phyloP scores from a whole-genome alignment of 2,329 filamentous ascomycete species.

The Alternaria metachromatica region DNA sequence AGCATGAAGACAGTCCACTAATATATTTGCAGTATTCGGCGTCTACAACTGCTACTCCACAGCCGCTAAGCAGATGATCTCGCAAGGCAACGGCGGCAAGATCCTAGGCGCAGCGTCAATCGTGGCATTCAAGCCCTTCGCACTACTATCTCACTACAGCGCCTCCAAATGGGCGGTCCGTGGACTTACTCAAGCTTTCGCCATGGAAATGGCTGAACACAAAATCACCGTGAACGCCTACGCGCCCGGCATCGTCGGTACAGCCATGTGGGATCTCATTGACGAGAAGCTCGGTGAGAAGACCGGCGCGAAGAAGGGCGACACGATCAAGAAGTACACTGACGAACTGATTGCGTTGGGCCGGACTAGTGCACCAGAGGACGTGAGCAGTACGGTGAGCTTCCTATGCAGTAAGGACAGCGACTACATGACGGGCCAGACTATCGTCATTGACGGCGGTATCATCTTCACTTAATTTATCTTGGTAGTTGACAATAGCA shows the following conservation, averaged over 20 bases:
- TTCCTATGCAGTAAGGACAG: slow-evolving; percentile 66
- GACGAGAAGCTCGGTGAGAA: slow-evolving; percentile 65
- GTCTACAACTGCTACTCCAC: slow-evolving; percentile 69
- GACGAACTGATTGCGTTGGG: slow-evolving; percentile 63
- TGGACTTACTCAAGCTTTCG: slow-evolving; percentile 70
- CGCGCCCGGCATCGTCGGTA: slow-evolving; percentile 71
- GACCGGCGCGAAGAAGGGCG: slow-evolving; percentile 58
- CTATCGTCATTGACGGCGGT: slow-evolving; percentile 67
- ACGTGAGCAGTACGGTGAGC: slow-evolving; percentile 68
- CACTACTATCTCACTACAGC: slow-evolving; percentile 67
- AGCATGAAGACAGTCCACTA: neutral
- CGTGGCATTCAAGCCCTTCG: slow-evolving; percentile 66
- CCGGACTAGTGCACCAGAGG: slow-evolving; percentile 65
- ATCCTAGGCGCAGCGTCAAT: slow-evolving; percentile 61
- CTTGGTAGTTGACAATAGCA: neutral
- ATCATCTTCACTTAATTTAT: slow-evolving; percentile 55
- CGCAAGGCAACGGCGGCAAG: slow-evolving; percentile 59
- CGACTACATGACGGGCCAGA: slow-evolving; percentile 72
- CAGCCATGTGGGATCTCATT: slow-evolving; percentile 72
- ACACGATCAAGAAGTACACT: slow-evolving; percentile 63
- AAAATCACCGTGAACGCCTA: slow-evolving; percentile 72
- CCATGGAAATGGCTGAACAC: slow-evolving; percentile 69
- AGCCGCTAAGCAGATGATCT: slow-evolving; percentile 70
- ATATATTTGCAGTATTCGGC: slow-evolving; percentile 58
- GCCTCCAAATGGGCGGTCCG: slow-evolving; percentile 72